Evolutionary conservation across 2,329 filamentous ascomycete species (phyloP).

Genomic region (Aspergillus sclerotialis): DNA sequence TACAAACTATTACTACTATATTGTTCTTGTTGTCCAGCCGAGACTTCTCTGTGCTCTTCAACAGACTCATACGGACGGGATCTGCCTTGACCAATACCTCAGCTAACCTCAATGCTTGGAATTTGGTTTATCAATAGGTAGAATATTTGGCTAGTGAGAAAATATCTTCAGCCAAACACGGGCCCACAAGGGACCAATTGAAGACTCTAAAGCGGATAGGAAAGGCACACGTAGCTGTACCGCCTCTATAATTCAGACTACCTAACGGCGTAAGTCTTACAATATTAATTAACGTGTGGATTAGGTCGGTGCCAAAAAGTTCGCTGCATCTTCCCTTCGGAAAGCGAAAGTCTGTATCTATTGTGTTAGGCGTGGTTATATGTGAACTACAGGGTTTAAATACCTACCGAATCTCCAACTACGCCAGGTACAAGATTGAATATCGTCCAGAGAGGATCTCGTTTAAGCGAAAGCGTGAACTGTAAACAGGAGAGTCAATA

Average conservation of each 20-base stretch:
- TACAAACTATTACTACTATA: no score
- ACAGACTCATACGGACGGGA: no score
- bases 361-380: not conserved
- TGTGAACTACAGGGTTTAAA: not conserved
- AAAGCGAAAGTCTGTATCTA: not conserved
- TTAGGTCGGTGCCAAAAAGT: not conserved
- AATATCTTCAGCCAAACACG: no score
- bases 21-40: no score
- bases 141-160: no score
- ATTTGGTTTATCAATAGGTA: no score
- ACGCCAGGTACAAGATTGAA: not conserved
- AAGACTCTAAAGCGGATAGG: not conserved
- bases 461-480: not conserved
- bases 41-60: no score
- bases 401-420: not conserved
- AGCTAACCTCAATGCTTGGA: no score
- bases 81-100: no score
- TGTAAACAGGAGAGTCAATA: not conserved
- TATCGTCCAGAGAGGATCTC: not conserved
- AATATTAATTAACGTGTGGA: not conserved
- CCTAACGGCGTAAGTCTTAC: not conserved
- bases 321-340: not conserved
- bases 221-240: constrained; percentile 1
- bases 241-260: not conserved
- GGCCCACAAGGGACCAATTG: no score